phyloP scores from a whole-genome alignment of 768 basidiomycete species.

The Rhodotorula kratochvilovae region DNA sequence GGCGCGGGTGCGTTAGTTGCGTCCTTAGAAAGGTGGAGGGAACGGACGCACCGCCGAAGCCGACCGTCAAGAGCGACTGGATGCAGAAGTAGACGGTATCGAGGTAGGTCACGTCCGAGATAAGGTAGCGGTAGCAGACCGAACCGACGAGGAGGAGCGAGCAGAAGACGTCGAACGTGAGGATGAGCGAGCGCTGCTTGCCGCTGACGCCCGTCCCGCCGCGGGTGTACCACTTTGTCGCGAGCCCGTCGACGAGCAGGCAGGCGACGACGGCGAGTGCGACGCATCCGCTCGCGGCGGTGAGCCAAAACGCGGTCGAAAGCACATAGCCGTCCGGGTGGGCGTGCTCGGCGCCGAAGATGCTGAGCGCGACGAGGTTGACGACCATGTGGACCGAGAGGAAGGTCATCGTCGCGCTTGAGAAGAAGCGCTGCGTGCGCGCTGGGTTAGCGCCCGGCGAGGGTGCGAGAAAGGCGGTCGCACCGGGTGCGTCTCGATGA shows the following conservation, averaged over 20 bases:
- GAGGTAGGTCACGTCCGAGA: conserved; percentile 12
- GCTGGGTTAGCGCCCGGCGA: no score
- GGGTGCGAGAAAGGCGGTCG: background rate
- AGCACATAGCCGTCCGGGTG: conserved; percentile 21
- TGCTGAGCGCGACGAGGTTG: conserved; percentile 8
- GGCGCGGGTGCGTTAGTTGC: no score
- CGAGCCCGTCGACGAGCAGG: conserved; percentile 6
- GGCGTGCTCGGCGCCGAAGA: conserved; percentile 10
- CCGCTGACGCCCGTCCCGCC: conserved; percentile 10
- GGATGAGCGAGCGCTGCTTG: conserved; percentile 13
- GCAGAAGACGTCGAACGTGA: conserved; percentile 15
- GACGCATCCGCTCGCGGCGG: conserved; percentile 10
- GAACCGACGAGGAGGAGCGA: conserved; percentile 1
- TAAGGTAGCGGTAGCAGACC: background rate
- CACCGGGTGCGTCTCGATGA: conserved; percentile 17
- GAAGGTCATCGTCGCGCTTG: background rate
- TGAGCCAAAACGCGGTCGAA: conserved; percentile 32
- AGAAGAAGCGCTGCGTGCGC: conserved; percentile 20
- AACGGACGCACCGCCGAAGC: conserved; percentile 7
- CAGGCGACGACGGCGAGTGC: background rate
- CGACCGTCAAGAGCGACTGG: conserved; percentile 22
- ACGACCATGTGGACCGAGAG: conserved; percentile 11
- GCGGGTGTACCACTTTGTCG: conserved; percentile 4
- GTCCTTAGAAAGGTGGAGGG: no score
- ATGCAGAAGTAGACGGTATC: conserved; percentile 22